Evolutionary conservation across 306 rosid species (phyloP).

Genomic region (Gleditsia sinensis): DNA sequence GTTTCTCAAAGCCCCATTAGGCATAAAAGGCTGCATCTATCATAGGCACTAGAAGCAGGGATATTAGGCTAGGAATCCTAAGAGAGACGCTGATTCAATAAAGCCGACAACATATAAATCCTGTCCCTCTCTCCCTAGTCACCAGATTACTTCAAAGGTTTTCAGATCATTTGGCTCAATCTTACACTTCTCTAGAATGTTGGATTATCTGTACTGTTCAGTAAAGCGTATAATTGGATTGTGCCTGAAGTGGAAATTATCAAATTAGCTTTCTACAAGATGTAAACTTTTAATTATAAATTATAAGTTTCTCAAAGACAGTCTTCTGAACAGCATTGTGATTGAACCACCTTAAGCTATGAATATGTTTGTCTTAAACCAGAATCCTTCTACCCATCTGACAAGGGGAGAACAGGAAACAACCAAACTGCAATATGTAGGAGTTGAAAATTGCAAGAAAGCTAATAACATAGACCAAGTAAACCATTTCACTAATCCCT

Average conservation of each 20-base stretch:
- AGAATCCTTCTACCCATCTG: slow-evolving; percentile 1
- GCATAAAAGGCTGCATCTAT: too few relatives aligned
- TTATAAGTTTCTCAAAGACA: slow-evolving; percentile 13
- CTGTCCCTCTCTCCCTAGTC: not conserved
- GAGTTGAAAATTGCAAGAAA: slow-evolving; percentile 28
- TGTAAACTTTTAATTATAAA: slow-evolving; percentile 1
- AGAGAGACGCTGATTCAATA: too few relatives aligned
- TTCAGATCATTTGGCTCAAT: slow-evolving; percentile 14
- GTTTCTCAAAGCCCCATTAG: too few relatives aligned
- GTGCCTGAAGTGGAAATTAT: not conserved
- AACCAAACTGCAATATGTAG: slow-evolving; percentile 22
- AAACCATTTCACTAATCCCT: slow-evolving; percentile 3
- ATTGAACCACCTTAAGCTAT: not conserved
- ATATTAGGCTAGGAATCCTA: too few relatives aligned
- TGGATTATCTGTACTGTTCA: not conserved
- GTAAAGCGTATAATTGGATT: slow-evolving; percentile 2
- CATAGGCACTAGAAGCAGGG: too few relatives aligned
- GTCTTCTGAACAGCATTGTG: not conserved
- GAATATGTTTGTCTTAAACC: not conserved
- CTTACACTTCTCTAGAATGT: slow-evolving; percentile 9
- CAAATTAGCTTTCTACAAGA: slow-evolving; percentile 16
- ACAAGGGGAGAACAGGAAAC: not conserved
- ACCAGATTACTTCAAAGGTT: not conserved
- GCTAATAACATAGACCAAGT: slow-evolving; percentile 30
- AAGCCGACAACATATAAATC: too few relatives aligned